Conservation (phyloP, 805 yeast genomes). For the Yarrowia bubula region DNA sequence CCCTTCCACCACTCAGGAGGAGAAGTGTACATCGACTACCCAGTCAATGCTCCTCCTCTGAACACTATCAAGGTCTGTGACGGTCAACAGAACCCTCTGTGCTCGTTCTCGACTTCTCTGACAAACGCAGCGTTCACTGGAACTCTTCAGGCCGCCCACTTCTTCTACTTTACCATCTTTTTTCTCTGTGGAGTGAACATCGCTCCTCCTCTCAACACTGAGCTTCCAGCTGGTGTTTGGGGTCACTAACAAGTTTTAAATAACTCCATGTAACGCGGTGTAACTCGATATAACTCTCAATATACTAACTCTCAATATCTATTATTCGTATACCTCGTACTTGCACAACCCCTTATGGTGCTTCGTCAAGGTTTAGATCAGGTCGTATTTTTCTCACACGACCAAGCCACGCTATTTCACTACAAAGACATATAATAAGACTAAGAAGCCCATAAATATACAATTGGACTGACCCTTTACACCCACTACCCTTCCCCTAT, state of each 20-base stretch:
- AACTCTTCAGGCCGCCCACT: background rate
- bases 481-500: too few relatives aligned
- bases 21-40: background rate
- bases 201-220: background rate
- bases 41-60: background rate
- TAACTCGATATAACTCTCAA: background rate
- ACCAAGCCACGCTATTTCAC: too few relatives aligned
- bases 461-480: too few relatives aligned
- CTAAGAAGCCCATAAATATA: too few relatives aligned
- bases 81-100: background rate
- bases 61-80: background rate
- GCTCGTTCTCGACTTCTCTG: background rate
- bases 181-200: background rate
- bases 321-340: too few relatives aligned
- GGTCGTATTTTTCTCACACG: too few relatives aligned
- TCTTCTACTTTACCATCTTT: background rate
- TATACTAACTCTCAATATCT: too few relatives aligned
- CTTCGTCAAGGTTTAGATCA: too few relatives aligned
- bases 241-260: background rate
- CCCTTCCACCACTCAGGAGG: background rate
- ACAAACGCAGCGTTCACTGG: background rate
- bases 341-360: too few relatives aligned
- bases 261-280: too few relatives aligned
- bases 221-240: background rate
- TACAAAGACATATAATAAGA: too few relatives aligned